Evolutionary conservation across 495 filamentous ascomycete genomes (phyloP).

Genomic region (Talaromyces ruber): DNA sequence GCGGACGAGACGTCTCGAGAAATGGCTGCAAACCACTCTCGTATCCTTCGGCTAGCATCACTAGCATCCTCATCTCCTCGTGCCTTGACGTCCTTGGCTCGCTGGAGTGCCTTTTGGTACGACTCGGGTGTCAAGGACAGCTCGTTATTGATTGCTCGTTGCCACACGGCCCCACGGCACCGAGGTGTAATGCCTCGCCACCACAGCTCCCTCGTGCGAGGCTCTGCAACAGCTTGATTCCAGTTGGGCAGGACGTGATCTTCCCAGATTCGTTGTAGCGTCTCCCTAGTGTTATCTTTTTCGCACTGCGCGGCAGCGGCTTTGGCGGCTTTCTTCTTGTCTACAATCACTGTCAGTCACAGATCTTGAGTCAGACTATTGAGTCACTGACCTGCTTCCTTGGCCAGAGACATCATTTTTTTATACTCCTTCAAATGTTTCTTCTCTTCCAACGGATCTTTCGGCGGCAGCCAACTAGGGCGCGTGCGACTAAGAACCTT

Average conservation of each 20-base stretch:
- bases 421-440: conserved; percentile 88
- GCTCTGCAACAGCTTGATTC: conserved; percentile 64
- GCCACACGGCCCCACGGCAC: conserved; percentile 78
- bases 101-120: conserved; percentile 68
- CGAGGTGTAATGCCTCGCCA: conserved; percentile 83
- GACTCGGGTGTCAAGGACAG: conserved; percentile 67
- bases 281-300: conserved; percentile 58
- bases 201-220: conserved; percentile 80
- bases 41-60: conserved; percentile 39
- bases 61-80: conserved; percentile 30
- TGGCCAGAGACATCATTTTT: conserved; percentile 78
- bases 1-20: conserved; percentile 59
- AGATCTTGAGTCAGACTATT: background rate
- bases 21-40: conserved; percentile 62
- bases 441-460: conserved; percentile 86
- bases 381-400: conserved; percentile 53
- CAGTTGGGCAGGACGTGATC: conserved; percentile 80
- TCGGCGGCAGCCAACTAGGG: conserved; percentile 92
- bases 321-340: conserved; percentile 41
- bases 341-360: conserved; percentile 15
- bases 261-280: conserved; percentile 73
- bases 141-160: conserved; percentile 80
- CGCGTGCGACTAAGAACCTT: conserved; percentile 83
- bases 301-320: conserved; percentile 42
- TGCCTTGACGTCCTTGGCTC: conserved; percentile 59